Evolutionary conservation across 441 rosid species (phyloP).

Genomic region (Erodium moschatum): DNA sequence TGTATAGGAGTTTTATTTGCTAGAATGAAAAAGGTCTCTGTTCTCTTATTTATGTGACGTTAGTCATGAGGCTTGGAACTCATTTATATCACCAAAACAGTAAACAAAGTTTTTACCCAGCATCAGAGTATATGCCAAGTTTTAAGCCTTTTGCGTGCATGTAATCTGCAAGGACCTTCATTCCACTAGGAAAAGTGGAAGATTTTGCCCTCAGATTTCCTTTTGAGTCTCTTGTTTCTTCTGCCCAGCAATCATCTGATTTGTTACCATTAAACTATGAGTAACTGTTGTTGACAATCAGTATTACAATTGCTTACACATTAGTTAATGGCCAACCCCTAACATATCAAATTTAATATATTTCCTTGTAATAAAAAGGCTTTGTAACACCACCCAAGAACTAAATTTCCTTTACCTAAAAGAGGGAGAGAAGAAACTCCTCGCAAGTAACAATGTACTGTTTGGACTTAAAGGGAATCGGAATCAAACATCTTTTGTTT

Average conservation of each 20-base stretch:
- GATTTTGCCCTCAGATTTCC: constrained; percentile 27
- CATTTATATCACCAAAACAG: not conserved
- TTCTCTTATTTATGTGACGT: not conserved
- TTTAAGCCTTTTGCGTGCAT: constrained; percentile 25
- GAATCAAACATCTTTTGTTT: not conserved
- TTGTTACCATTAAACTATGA: constrained; percentile 8
- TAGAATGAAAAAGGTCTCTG: not conserved
- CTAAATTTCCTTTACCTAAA: not conserved
- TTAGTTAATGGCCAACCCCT: not conserved
- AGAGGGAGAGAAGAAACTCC: not conserved
- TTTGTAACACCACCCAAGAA: not conserved
- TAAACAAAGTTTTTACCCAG: constrained; percentile 22
- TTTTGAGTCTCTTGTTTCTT: constrained; percentile 29
- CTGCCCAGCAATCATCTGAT: constrained; percentile 46
- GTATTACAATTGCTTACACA: too few species aligned
- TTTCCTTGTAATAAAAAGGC: not conserved
- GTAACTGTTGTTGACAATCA: not conserved
- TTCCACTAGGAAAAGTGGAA: constrained; percentile 28
- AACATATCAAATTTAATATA: not conserved
- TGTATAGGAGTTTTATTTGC: not conserved
- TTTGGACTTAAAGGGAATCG: not conserved
- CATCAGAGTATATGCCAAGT: constrained; percentile 27
- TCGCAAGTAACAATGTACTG: not conserved
- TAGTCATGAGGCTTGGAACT: not conserved
- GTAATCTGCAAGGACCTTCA: constrained; percentile 30